phyloP scores from a whole-genome alignment of 2,329 filamentous ascomycete genomes.

The Scedosporium minutisporum region DNA sequence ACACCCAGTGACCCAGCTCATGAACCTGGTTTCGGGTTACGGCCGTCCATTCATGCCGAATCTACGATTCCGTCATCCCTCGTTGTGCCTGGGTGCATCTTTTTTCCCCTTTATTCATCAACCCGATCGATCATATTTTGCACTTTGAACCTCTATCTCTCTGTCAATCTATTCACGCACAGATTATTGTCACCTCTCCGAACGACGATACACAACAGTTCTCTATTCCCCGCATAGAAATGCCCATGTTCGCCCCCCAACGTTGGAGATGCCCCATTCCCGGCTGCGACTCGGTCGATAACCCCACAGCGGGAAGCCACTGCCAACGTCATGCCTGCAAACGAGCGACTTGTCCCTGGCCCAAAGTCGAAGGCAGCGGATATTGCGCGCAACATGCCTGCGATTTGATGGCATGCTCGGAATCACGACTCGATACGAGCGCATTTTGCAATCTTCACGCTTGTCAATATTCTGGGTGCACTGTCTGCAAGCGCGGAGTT shows the following conservation, averaged over 20 bases:
- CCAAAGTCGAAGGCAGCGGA: slow-evolving; percentile 1
- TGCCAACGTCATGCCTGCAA: slow-evolving; percentile 4
- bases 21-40: not conserved
- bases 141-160: not conserved
- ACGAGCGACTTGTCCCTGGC: not conserved
- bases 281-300: slow-evolving; percentile 1
- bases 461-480: slow-evolving; percentile 4
- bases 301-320: not conserved
- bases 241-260: not conserved
- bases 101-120: not conserved
- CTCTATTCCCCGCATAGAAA: not conserved
- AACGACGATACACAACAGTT: not conserved
- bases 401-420: slow-evolving; percentile 2
- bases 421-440: slow-evolving; percentile 6
- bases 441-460: slow-evolving; percentile 2
- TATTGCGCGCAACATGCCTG: slow-evolving; percentile 4
- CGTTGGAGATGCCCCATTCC: not conserved
- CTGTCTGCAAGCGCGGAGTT: slow-evolving; percentile 1
- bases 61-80: not conserved
- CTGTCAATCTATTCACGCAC: too few species aligned
- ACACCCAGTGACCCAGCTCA: not conserved
- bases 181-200: too few species aligned
- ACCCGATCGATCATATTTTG: not conserved
- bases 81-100: not conserved
- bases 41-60: not conserved